Evolutionary conservation across 345 rosid species (phyloP), one percentile per base, ranked within the genome.

Genomic region (Tarenaya hassleriana): DNA sequence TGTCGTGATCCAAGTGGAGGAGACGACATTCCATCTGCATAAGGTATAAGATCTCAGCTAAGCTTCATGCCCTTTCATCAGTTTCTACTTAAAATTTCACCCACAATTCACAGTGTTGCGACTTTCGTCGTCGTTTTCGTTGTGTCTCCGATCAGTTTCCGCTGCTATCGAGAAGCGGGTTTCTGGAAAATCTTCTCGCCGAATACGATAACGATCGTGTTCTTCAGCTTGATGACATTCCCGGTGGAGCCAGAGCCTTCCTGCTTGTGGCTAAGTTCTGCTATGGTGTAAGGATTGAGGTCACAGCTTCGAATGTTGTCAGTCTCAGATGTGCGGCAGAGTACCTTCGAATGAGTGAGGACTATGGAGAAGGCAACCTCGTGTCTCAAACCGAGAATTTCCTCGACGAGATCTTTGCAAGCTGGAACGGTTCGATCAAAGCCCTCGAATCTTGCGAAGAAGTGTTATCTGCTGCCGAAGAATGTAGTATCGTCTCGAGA

Each of bases 381-480:
- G 69, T 82, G 1, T 31, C 69, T 31, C 73, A 74, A 56, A 66
- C 90, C 0, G 95, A 82, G 60, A 60, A 56, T 47, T 82, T 85
- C 27, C 78, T 85, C 20, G 66, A 71, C 5, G 83, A 82, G 56
- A 74, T 82, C n/a, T 72, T 77, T 17, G 68, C 73, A 1, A 71
- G 62, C 60, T 86, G 90, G 95, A 58, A 65, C 0, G 95, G 82
- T 49, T 74, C 90, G 0, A 69, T 86, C 11, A 76, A 67, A 61
- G 85, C 87, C 55, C 87, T 86, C 13, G 81, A 82, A 61, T 72
- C 85, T 12, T 82, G 95, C 12, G 80, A 86, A 55, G 80, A 80
- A 34, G 90, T 82, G 8, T 50, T 65, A 1, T 63, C 72, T 14
- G 50, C 57, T 34, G 95, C 95, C 0, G 90, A 82, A 64, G 85